Evolutionary conservation across 495 filamentous ascomycete species (phyloP).

Genomic region (Penicillium robsamsonii): DNA sequence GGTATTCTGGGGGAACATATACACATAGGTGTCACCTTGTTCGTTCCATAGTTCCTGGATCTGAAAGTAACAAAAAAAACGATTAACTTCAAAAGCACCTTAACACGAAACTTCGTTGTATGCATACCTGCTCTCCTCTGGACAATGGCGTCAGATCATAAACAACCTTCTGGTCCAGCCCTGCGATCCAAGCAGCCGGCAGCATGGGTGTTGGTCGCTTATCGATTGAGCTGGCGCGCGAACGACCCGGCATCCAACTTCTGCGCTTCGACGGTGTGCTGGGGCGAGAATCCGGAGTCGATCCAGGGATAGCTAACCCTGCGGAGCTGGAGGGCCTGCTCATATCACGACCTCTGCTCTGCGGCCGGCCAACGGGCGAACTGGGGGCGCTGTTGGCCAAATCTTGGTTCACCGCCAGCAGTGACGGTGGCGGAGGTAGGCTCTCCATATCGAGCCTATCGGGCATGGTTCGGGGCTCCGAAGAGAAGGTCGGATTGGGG

Average conservation of each 20-base stretch:
- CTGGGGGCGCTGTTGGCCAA: slow-evolving; percentile 35
- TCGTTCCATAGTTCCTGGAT: slow-evolving; percentile 90
- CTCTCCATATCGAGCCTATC: slow-evolving; percentile 36
- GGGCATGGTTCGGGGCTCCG: slow-evolving; percentile 32
- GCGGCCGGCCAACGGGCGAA: slow-evolving; percentile 34
- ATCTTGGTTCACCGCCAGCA: slow-evolving; percentile 43
- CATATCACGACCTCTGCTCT: slow-evolving; percentile 42
- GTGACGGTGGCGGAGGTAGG: slow-evolving; percentile 45
- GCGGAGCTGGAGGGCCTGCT: slow-evolving; percentile 39
- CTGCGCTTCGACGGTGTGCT: slow-evolving; percentile 45
- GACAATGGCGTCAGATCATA: slow-evolving; percentile 60
- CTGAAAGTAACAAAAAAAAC: slow-evolving; percentile 33
- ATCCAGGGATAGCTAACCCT: slow-evolving; percentile 38
- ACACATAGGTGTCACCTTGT: slow-evolving; percentile 75
- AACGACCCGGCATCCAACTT: slow-evolving; percentile 56
- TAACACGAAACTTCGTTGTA: neutral
- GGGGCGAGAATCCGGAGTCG: slow-evolving; percentile 39
- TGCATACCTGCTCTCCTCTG: slow-evolving; percentile 58
- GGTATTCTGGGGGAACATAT: slow-evolving; percentile 68
- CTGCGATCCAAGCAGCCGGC: slow-evolving; percentile 62
- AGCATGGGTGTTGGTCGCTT: slow-evolving; percentile 19
- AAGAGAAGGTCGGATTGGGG: slow-evolving; percentile 28
- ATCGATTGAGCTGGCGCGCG: slow-evolving; percentile 39
- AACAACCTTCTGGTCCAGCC: slow-evolving; percentile 53
- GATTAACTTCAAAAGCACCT: neutral